These are phyloP conservation scores for Protomyces inouyei DNA, from an alignment of 1,139 yeast genomes.

Conservation along the genomic window DNA sequence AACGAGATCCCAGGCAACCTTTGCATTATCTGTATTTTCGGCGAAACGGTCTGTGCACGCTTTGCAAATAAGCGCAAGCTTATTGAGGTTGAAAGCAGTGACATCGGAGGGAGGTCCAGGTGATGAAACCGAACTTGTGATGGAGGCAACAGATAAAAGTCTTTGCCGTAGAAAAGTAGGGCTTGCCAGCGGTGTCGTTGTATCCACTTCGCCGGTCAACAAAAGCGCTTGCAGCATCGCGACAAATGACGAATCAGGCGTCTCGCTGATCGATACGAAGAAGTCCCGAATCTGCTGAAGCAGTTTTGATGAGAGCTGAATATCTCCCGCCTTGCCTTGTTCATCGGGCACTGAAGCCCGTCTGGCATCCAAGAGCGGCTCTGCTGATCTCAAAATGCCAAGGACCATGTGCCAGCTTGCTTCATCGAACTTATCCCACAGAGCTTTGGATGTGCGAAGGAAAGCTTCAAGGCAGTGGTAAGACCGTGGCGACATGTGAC, in stretches of 20 bases:
- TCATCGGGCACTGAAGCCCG: background rate
- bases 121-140: background rate
- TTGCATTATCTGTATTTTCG: background rate
- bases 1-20: constrained; percentile 3
- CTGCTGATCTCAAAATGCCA: constrained; percentile 12
- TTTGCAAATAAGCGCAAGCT: background rate
- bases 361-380: background rate
- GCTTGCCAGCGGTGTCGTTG: constrained; percentile 8
- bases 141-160: background rate
- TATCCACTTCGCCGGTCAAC: background rate
- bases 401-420: constrained; percentile 12
- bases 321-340: background rate
- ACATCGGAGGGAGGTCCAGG: background rate
- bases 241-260: constrained; percentile 2
- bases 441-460: background rate
- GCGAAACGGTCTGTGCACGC: background rate
- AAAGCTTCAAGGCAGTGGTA: constrained; percentile 7
- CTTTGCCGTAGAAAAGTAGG: background rate
- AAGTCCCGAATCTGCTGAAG: background rate
- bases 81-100: constrained; percentile 1
- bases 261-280: background rate
- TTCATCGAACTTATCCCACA: background rate
- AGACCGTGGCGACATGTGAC: constrained; percentile 5
- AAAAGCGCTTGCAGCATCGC: constrained; percentile 10
- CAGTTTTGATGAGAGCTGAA: background rate